A percentile compares a stretch with the other conserved stretches of the same genome.
These are phyloP conservation scores for Wallacemonas sp. DNA, from an alignment of 208 protist species.

Conservation along the genomic window DNA sequence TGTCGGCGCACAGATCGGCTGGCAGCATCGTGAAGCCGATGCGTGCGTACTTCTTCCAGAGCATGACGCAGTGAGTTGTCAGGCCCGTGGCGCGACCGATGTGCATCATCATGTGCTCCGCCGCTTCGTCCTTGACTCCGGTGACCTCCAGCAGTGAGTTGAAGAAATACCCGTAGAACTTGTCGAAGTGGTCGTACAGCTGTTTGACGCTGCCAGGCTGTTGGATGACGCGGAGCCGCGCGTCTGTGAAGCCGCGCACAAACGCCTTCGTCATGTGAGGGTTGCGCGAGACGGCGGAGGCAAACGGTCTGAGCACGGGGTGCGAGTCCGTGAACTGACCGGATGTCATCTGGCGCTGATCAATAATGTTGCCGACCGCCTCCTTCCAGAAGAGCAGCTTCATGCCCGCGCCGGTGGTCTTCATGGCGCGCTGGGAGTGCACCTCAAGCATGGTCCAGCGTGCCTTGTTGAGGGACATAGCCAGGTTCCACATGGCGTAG, in stretches of 20 bases:
- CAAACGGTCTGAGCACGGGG: conserved; percentile 81
- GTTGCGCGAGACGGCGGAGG: conserved; percentile 58
- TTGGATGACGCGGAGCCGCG: conserved; percentile 74
- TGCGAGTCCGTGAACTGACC: conserved; percentile 89
- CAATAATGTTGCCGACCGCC: conserved; percentile 61
- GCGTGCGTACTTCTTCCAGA: conserved; percentile 90
- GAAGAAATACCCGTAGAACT: conserved; percentile 91
- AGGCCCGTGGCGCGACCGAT: conserved; percentile 82
- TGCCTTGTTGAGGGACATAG: conserved; percentile 86
- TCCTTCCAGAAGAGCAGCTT: conserved; percentile 91
- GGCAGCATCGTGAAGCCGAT: conserved; percentile 90
- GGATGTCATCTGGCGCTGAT: conserved; percentile 52
- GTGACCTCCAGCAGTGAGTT: conserved; percentile 83
- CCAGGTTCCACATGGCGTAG: conserved; percentile 83
- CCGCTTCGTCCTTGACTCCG: conserved; percentile 73
- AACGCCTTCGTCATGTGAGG: conserved; percentile 85
- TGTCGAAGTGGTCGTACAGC: conserved; percentile 90
- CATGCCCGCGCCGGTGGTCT: conserved; percentile 89
- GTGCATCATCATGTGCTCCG: conserved; percentile 85
- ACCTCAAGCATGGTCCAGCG: conserved; percentile 91
- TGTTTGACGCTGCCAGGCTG: conserved; percentile 89
- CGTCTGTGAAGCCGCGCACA: conserved; percentile 86
- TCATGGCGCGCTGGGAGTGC: conserved; percentile 79
- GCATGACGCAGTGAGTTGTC: conserved; percentile 88
- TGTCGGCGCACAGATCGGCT: conserved; percentile 84